A percentile compares a stretch with the other conserved stretches of the same genome.
Conservation (phyloP, 306 rosid species). For the Styphnolobium japonicum region DNA sequence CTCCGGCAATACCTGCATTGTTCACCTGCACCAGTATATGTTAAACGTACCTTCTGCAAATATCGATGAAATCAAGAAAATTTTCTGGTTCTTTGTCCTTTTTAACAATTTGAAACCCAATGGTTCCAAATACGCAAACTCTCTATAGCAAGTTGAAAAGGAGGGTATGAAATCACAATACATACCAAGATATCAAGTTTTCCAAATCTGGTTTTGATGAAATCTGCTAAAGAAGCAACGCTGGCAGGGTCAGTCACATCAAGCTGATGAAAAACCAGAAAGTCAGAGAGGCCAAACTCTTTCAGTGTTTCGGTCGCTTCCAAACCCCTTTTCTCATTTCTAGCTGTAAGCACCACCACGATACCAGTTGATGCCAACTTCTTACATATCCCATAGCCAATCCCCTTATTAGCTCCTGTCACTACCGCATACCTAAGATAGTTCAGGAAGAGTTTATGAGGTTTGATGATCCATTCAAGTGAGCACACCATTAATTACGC, state of each 20-base stretch:
- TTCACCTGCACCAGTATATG: conserved; percentile 33
- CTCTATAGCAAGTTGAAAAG: not conserved
- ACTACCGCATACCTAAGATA: conserved; percentile 35
- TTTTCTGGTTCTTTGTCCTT: not conserved
- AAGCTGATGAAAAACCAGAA: conserved; percentile 42
- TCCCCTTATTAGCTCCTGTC: conserved; percentile 39
- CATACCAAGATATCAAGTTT: conserved; percentile 46
- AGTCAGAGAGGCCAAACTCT: conserved; percentile 30
- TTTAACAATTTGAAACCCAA: not conserved
- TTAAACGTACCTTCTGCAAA: not conserved
- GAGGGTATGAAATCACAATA: not conserved
- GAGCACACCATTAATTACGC: not conserved
- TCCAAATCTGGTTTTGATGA: conserved; percentile 30
- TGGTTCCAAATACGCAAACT: not conserved
- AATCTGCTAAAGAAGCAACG: conserved; percentile 27
- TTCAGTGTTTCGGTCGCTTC: conserved; percentile 30
- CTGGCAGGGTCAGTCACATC: conserved; percentile 39
- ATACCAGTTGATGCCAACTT: conserved; percentile 36
- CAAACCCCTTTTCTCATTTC: conserved; percentile 41
- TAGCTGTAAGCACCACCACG: conserved; percentile 33
- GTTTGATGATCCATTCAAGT: not conserved
- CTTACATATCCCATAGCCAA: conserved; percentile 46
- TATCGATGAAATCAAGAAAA: not conserved
- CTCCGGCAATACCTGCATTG: conserved; percentile 38
- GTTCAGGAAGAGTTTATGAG: not conserved